Evolutionary conservation across 2,329 filamentous ascomycete species (phyloP).

Genomic region (Botrytis pseudocinerea): DNA sequence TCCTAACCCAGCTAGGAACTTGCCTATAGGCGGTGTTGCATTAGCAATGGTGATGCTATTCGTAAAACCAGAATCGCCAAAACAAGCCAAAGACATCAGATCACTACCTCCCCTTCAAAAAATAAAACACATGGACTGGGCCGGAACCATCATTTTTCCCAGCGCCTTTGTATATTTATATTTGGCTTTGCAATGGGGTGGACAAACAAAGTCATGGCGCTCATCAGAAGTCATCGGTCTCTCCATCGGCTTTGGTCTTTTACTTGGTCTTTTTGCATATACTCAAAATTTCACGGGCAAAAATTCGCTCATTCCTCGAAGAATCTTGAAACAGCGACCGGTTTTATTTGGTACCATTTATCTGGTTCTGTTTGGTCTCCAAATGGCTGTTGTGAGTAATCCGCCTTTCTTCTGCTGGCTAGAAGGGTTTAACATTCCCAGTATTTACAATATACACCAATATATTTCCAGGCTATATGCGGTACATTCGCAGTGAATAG

Average conservation of each 20-base stretch:
- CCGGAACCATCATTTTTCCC: slow-evolving; percentile 56
- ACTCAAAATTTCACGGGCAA: background rate
- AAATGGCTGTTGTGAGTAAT: background rate
- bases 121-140: slow-evolving; percentile 53
- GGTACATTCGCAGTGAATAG: background rate
- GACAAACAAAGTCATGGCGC: slow-evolving; percentile 22
- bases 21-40: slow-evolving; percentile 27
- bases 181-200: slow-evolving; percentile 48
- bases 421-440: background rate
- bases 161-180: slow-evolving; percentile 55
- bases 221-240: slow-evolving; percentile 40
- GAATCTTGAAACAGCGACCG: background rate
- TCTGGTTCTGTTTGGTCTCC: background rate
- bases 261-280: slow-evolving; percentile 31
- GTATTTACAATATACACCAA: slow-evolving; percentile 6
- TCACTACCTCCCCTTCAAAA: background rate
- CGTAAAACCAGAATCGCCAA: background rate
- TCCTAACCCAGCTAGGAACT: background rate
- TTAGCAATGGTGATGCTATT: slow-evolving; percentile 4
- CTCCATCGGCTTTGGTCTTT: slow-evolving; percentile 35
- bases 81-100: background rate
- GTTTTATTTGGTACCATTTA: slow-evolving; percentile 1
- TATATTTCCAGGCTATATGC: slow-evolving; percentile 4
- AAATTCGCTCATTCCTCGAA: background rate
- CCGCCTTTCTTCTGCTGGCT: background rate